Conservation (phyloP, 495 filamentous ascomycete genomes). For the Hypoxylon perforatum region DNA sequence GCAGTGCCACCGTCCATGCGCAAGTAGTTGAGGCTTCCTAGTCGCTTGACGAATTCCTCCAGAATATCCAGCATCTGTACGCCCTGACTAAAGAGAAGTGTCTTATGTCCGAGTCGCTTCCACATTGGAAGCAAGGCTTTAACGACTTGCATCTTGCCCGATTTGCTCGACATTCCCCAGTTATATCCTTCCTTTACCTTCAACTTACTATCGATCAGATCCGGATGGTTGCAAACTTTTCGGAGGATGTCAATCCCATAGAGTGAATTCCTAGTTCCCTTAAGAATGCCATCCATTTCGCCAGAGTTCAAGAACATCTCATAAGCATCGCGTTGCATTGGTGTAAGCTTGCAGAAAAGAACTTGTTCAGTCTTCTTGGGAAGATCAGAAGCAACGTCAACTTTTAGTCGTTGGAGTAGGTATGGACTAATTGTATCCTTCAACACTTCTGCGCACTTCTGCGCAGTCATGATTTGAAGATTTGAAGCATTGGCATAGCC, state of each 20-base stretch:
- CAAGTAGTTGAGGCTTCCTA: conserved; percentile 78
- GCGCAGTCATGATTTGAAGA: conserved; percentile 89
- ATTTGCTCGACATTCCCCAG: conserved; percentile 79
- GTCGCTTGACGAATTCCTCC: conserved; percentile 75
- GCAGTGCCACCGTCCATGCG: conserved; percentile 94
- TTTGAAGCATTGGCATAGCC: conserved; percentile 95
- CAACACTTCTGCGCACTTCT: conserved; percentile 87
- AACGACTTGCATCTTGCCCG: conserved; percentile 95
- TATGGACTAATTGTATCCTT: conserved; percentile 93
- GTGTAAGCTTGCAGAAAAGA: conserved; percentile 91
- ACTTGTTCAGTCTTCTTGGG: conserved; percentile 96
- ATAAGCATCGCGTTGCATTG: conserved; percentile 79
- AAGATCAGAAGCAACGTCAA: conserved; percentile 91
- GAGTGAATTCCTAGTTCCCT: conserved; percentile 78
- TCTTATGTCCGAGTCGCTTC: conserved; percentile 90
- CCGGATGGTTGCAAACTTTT: conserved; percentile 98
- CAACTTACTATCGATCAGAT: conserved; percentile 75
- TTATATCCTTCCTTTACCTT: conserved; percentile 69
- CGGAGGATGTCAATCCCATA: conserved; percentile 91
- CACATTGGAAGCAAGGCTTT: conserved; percentile 85
- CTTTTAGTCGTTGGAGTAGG: conserved; percentile 91
- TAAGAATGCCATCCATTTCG: conserved; percentile 81
- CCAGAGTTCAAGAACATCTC: conserved; percentile 81
- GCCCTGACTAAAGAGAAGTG: conserved; percentile 88
- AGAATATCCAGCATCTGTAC: conserved; percentile 94